Evolutionary conservation across 495 filamentous ascomycete genomes (phyloP).

Genomic region (Stereocaulon alpinum): DNA sequence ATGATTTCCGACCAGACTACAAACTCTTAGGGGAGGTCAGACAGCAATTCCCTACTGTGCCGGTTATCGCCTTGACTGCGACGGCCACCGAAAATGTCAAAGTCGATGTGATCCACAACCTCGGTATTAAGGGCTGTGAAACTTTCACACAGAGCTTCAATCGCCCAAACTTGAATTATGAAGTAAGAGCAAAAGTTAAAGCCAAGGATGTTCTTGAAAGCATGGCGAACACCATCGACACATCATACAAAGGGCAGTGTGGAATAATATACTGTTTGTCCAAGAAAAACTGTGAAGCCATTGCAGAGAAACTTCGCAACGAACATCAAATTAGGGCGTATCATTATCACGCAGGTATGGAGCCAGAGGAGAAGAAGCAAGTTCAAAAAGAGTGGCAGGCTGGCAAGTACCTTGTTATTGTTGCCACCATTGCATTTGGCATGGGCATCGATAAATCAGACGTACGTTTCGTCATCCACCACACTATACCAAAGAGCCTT

Average conservation of each 20-base stretch:
- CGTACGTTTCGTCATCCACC: conserved; percentile 91
- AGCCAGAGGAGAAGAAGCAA: conserved; percentile 46
- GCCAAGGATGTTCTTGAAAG: conserved; percentile 46
- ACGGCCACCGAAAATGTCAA: conserved; percentile 92
- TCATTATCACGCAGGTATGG: conserved; percentile 79
- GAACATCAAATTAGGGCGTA: conserved; percentile 58
- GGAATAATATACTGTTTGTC: conserved; percentile 93
- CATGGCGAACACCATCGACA: conserved; percentile 64
- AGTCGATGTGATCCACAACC: conserved; percentile 76
- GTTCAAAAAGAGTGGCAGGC: conserved; percentile 76
- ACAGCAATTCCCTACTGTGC: conserved; percentile 58
- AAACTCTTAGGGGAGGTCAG: conserved; percentile 70
- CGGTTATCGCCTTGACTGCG: conserved; percentile 88
- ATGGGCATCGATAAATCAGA: conserved; percentile 99
- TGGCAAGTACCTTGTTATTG: conserved; percentile 72
- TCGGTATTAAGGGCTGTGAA: conserved; percentile 66
- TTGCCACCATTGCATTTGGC: conserved; percentile 97
- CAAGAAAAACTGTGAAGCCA: conserved; percentile 67
- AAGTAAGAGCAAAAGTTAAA: conserved; percentile 53
- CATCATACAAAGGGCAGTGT: conserved; percentile 53
- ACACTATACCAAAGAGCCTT: conserved; percentile 84
- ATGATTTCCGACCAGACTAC: conserved; percentile 97
- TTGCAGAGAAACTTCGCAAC: conserved; percentile 55
- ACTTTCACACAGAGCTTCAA: conserved; percentile 89
- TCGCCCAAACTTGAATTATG: conserved; percentile 79